Evolutionary conservation across 1,284 basidiomycete genomes (phyloP), one percentile per base, ranked within the genome.

Genomic region (Vanrija sp.): DNA sequence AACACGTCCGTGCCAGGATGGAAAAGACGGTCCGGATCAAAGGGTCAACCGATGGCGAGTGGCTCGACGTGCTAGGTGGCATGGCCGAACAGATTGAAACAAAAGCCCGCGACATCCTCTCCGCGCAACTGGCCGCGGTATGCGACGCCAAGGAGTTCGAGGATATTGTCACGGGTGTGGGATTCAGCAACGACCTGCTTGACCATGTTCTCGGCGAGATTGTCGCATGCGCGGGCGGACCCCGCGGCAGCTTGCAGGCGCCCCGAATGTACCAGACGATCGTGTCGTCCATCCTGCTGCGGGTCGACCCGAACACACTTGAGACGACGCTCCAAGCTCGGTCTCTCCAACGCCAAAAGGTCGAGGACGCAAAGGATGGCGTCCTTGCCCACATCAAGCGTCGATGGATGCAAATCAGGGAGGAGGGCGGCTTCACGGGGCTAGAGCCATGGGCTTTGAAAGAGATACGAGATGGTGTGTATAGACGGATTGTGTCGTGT

Each of bases 371-470:
- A 1, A 82, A 86, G 7, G 72, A 85, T 25, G 86, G 87, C 38
- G 71, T 94, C 15, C 39, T 78, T 5, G 68, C 61, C 38, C 75
- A 78, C 55, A 69, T 92, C 9, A 81, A 81, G 51, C 67, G 72
- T 46, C 64, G 79, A 28, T 95, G 90, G 91, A 73, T 87, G 53
- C 81, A 79, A n/a, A 83, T 93, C 38, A 82, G 87, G 16, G 83
- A 86, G 52, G 84, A 86, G 43, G 83, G 84, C n/a, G 90, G 89
- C 0, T 95, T 97, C 66, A 84, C 88, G 46, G 73, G 76, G 5
- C 78, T 97, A 19, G 89, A 95, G 48, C 81, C 82, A 6, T 95
- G 91, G 91, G 85, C 87, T 1, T 73, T 94, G 54, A 87, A 91
- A 69, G 94, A 97, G 67, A 88, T 96, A 45, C 83, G 85, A 34